Base-by-base conservation (phyloP, 176 grass and related monocot genomes). In the Oryza brachyantha region DNA sequence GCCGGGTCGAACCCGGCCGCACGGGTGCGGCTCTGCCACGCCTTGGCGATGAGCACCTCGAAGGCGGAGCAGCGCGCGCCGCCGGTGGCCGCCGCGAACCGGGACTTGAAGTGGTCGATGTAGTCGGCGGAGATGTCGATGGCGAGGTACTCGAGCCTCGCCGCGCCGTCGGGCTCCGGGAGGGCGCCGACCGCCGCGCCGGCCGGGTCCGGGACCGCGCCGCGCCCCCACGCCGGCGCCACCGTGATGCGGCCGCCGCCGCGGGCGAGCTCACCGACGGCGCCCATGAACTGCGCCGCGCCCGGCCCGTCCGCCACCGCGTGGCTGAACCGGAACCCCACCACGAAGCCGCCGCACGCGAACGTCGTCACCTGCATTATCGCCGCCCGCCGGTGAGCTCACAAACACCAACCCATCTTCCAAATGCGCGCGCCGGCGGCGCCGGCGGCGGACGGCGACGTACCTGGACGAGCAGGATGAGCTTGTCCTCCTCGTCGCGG, bases 281-380 rank as follows among this genome's bases (percentile, higher is more conserved):
- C 91, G 11, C 25, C 81, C 91, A 97, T 97, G 88, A 97, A 93
- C 71, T 87, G 84, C 14, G 94, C 94, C 34, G 94, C 94, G 1
- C 94, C 94, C 0, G 91, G 84, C 0, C 94, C 94, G 76, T 97
- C 94, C 14, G 94, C 91, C 28, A 97, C 91, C 7, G 94, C 91
- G 80, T 97, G 94, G 66, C 94, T 93, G 84, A 97, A 97, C 10
- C 94, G 78, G 81, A 93, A 97, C 0, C 94, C 94, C 29, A 97
- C 88, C 50, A 97, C 94, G 83, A 97, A 97, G 39, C 94, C 94
- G 17, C 94, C 94, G 77, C 94, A 97, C 5, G 21, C 85, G 80
- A 97, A 97, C 29, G 84, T 40, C 0, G 94, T 97, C 42, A 93
- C 96, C 96, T 99, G 92, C 28, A 21, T 29, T 36, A 16, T 19